Evolutionary conservation across 2,329 filamentous ascomycete genomes (phyloP), one percentile per base, ranked within the genome.

Genomic region (Phoma herbarum): DNA sequence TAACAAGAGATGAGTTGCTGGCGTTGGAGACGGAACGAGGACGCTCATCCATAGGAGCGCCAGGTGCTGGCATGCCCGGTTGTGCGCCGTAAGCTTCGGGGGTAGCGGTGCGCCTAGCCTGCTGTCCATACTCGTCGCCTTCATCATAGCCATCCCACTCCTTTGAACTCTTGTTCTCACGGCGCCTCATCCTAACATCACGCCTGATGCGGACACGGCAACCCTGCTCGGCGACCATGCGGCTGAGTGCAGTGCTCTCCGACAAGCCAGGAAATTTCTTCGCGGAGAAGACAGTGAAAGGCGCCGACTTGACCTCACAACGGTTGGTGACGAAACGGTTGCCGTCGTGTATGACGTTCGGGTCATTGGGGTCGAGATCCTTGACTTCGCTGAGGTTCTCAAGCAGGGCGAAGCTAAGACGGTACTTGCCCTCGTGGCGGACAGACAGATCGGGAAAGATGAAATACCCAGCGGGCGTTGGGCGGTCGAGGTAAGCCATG

Each of bases 201-300:
- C 95, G 91, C 56, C 95, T 88, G 71, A 99, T 99, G 44, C 95
- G 90, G 26, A 99, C 95, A 66, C 94, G 92, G 77, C 95, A 98
- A 58, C 95, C 95, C 79, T 99, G 95, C 77, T 99, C 94, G 18
- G 94, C 93, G 42, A 99, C 93, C 33, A 92, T 90, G 62, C 93
- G 90, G 79, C 93, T 97, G 48, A 98, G 83, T 12, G 86, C 82
- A 0, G 95, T 99, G 80, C 93, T 97, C 77, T 95, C 92, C 43
- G 91, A 90, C 59, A 98, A 82, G 18, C 94, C 95, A 16, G 95
- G 95, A 80, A 99, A 99, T 81, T 97, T 98, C 88, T 98, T 99
- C 50, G 95, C 95, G 69, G 93, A 97, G 81, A 86, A 98, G 41
- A 98, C 95, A 47, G 87, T 88, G 77, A 99, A 98, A 0, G 91